Percentiles rank a stretch among this genome's conserved stretches.
These are phyloP conservation scores for Botrytis cinerea DNA, from an alignment of 2,329 filamentous ascomycete species.

Conservation along the genomic window DNA sequence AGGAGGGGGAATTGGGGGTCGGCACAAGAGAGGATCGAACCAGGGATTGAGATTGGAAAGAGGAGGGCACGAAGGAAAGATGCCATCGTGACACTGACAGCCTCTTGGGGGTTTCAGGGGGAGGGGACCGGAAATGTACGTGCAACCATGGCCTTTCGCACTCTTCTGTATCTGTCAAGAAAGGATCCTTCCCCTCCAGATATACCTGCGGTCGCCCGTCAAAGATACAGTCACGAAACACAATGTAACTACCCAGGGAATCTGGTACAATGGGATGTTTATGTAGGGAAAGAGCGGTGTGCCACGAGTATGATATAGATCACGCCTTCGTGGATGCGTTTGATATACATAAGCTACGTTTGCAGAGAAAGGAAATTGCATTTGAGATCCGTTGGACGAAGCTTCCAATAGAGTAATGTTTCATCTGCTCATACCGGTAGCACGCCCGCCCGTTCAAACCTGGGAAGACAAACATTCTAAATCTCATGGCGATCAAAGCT, in stretches of 20 bases:
- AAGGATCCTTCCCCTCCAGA: neutral
- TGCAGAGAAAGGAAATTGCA: neutral
- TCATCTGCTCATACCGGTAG: constrained; percentile 1
- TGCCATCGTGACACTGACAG: neutral
- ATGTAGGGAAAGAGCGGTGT: constrained; percentile 11
- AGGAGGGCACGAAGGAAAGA: neutral
- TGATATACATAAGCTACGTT: neutral
- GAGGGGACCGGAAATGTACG: neutral
- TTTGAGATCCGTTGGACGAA: constrained; percentile 12
- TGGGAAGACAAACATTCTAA: neutral
- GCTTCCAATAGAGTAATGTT: constrained; percentile 11
- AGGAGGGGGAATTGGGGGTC: constrained; percentile 4
- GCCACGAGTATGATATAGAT: neutral
- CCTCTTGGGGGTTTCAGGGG: constrained; percentile 9
- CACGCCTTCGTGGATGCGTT: neutral
- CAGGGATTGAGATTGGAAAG: constrained; percentile 9
- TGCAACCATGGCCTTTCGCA: neutral
- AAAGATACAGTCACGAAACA: neutral
- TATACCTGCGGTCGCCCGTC: neutral
- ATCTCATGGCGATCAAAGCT: constrained; percentile 8
- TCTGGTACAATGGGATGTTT: neutral
- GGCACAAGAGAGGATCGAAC: neutral
- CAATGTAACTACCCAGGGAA: neutral
- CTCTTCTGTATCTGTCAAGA: neutral
- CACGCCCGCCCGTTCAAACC: neutral